Conservation (phyloP, 192 early-diverging fungal genomes). For the Entomortierella beljakovae region DNA sequence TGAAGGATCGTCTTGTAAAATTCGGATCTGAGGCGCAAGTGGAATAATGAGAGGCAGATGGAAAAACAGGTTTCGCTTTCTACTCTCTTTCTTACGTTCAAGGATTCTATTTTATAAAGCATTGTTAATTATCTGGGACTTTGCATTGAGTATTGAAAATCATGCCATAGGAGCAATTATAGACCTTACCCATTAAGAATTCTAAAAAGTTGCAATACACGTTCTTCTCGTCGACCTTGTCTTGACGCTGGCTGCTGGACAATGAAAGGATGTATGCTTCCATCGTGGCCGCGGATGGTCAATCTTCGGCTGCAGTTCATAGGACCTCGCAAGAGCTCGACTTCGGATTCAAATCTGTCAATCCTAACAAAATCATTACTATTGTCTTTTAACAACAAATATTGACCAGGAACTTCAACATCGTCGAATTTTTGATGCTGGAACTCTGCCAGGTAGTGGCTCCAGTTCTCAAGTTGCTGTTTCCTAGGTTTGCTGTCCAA, state of each 20-base stretch:
- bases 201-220: conserved; percentile 94
- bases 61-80: conserved; percentile 83
- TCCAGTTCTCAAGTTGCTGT: conserved; percentile 88
- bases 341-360: conserved; percentile 93
- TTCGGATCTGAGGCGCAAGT: conserved; percentile 89
- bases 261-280: conserved; percentile 89
- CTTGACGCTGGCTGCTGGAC: conserved; percentile 95
- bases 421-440: conserved; percentile 99
- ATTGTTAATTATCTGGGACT: neutral
- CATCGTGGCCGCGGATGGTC: conserved; percentile 93
- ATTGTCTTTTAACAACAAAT: conserved; percentile 84
- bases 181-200: conserved; percentile 80
- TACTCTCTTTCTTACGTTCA: conserved; percentile 84
- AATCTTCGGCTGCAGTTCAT: conserved; percentile 80
- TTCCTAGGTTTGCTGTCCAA: conserved; percentile 85
- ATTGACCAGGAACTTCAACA: conserved; percentile 99
- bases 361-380: conserved; percentile 95
- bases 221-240: conserved; percentile 93
- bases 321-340: conserved; percentile 85
- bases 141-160: neutral
- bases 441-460: conserved; percentile 96
- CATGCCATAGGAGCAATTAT: neutral
- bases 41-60: conserved; percentile 93
- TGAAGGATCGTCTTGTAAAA: conserved; percentile 93
- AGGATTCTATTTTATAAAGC: conserved; percentile 63